Evolutionary conservation across 2,329 filamentous ascomycete genomes (phyloP).

Genomic region (Pseudodiploospora longispora): DNA sequence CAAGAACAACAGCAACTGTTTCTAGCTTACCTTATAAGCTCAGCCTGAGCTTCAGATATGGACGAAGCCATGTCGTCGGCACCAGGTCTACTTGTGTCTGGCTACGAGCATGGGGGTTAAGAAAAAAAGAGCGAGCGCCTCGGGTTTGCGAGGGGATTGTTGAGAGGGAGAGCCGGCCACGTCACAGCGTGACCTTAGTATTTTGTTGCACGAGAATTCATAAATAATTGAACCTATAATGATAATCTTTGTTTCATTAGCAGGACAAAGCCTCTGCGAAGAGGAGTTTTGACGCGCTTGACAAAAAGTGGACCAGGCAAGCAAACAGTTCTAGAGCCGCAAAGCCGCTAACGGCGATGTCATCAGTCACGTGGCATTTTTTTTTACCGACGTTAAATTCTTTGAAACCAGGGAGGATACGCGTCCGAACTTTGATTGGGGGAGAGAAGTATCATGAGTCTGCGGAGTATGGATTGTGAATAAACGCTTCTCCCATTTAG

Average conservation of each 20-base stretch:
- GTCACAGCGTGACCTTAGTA: constrained; percentile 9
- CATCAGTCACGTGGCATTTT: constrained; percentile 12
- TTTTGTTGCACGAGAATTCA: constrained; percentile 8
- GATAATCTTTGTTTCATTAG: not conserved
- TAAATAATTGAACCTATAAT: not conserved
- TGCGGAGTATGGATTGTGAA: too few species aligned
- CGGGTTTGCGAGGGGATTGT: not conserved
- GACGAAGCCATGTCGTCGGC: constrained; percentile 27
- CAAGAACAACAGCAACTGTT: too few species aligned
- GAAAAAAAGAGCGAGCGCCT: not conserved
- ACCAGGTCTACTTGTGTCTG: constrained; percentile 8
- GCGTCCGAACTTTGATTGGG: too few species aligned
- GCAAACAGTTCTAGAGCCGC: not conserved
- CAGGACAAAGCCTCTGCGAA: constrained; percentile 3
- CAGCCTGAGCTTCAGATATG: constrained; percentile 43
- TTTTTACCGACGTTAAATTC: not conserved
- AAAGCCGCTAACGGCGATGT: constrained; percentile 3
- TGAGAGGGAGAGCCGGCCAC: constrained; percentile 1
- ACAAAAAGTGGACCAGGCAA: constrained; percentile 12
- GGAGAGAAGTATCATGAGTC: too few species aligned
- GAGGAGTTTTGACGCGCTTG: constrained; percentile 17
- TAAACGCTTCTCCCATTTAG: too few species aligned
- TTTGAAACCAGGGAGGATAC: not conserved
- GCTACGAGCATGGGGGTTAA: constrained; percentile 5
- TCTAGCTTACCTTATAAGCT: constrained; percentile 47